These are phyloP conservation scores for Litsea cubeba DNA, from an alignment of 164 flowering plant genomes.

Conservation along the genomic window DNA sequence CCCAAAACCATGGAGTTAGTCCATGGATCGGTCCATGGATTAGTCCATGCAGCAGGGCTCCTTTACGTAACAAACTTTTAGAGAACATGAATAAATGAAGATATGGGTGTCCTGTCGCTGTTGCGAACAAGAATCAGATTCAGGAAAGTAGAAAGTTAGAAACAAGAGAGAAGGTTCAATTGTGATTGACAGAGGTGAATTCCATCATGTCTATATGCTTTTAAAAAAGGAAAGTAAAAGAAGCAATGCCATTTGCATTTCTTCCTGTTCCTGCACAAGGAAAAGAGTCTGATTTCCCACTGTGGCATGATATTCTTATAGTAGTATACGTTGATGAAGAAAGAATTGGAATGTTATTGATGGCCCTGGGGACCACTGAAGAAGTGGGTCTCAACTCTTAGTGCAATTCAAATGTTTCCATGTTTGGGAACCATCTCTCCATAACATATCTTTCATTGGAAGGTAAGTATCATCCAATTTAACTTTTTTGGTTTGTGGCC, in stretches of 20 bases:
- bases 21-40: too few relatives aligned
- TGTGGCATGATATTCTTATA: neutral
- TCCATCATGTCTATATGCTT: constrained; percentile 3
- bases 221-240: neutral
- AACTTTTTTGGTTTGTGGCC: too few relatives aligned
- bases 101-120: neutral
- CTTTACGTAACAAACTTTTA: neutral
- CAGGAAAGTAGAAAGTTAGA: constrained; percentile 1
- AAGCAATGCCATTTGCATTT: constrained; percentile 11
- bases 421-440: too few relatives aligned
- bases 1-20: too few relatives aligned
- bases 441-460: too few relatives aligned
- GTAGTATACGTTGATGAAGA: constrained; percentile 11
- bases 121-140: constrained; percentile 15
- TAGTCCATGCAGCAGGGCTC: too few relatives aligned
- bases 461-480: too few relatives aligned
- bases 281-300: constrained; percentile 5
- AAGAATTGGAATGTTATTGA: constrained; percentile 1
- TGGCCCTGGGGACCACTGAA: constrained; percentile 15
- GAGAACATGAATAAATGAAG: neutral
- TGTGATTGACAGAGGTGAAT: constrained; percentile 11
- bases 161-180: constrained; percentile 2
- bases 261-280: neutral
- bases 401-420: neutral
- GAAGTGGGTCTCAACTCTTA: constrained; percentile 4